Evolutionary conservation across 192 early-diverging fungal species (phyloP), one percentile per base, ranked within the genome.

Genomic region (Coemansia pectinata): DNA sequence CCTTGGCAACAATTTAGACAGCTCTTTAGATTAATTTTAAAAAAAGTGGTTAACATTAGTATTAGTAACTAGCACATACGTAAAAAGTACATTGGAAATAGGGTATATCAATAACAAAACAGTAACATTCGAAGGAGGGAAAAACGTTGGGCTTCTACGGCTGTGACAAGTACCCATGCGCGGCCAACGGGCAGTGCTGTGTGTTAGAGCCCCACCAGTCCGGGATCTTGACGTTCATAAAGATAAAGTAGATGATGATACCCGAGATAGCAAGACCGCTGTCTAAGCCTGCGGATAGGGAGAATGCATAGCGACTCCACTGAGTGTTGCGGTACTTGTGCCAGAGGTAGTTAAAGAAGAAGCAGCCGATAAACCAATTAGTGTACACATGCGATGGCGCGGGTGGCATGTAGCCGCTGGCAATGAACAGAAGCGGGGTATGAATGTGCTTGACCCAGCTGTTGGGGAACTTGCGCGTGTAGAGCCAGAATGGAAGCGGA

Each of bases 341-440:
- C 76, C 90, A 86, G 44, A 83, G 78, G 66, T 85, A 91, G 75
- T 93, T 93, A 66, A 90, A 90, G 60, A 92, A 71, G 78, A 91
- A 89, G 4, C 88, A 89, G 3, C 86, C 57, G 72, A 87, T 82
- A 57, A 86, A 83, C 72, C 74, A 81, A 61, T 77, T 76, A 23
- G 79, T 78, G 58, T 83, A 79, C 19, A 79, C 76, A 19, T 84
- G 78, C 9, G 88, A 82, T 0, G 85, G 81, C 0, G 87, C 90
- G 0, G 90, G 87, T 2, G 91, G 90, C 73, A 86, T 87, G 63
- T 79, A 85, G 3, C 85, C 86, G 48, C 79, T 72, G 61, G 87
- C 88, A 39, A 86, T 76, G 61, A 91, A 88, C 64, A 92, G 78
- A 21, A 93, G 84, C 5, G 91, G 90, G 5, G 88, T 87, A 76